Conservation (phyloP, 306 rosid species). For the Dalbergia oliveri region DNA sequence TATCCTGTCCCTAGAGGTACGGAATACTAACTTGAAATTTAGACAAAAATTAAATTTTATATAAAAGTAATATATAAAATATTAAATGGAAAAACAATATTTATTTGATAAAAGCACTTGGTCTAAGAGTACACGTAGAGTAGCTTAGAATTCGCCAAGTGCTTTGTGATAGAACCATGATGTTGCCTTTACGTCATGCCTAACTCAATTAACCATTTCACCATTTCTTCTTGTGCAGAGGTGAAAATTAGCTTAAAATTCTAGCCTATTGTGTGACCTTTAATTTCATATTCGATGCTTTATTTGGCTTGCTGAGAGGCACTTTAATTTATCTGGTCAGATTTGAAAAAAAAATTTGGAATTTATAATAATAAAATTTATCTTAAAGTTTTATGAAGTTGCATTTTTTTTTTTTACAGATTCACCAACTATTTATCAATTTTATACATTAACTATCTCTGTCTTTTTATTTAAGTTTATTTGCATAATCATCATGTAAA, state of each 20-base stretch:
- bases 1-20: slow-evolving; percentile 2
- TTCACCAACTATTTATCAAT: neutral
- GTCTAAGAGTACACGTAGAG: neutral
- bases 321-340: neutral
- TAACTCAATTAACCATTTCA: neutral
- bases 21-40: neutral
- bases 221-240: slow-evolving; percentile 2
- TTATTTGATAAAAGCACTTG: neutral
- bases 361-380: neutral
- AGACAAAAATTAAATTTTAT: neutral
- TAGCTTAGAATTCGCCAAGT: slow-evolving; percentile 7
- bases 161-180: slow-evolving; percentile 30
- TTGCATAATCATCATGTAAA: too few relatives aligned
- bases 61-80: neutral
- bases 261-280: neutral
- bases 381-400: neutral
- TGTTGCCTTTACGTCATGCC: slow-evolving; percentile 32
- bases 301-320: neutral
- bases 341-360: neutral
- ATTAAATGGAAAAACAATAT: too few relatives aligned
- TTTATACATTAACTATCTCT: neutral
- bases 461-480: too few relatives aligned
- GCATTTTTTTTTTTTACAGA: neutral
- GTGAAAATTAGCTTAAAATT: neutral
- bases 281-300: neutral